Evolutionary conservation across 2,329 filamentous ascomycete species (phyloP), one percentile per base, ranked within the genome.

Genomic region (Thielaviopsis euricoi): DNA sequence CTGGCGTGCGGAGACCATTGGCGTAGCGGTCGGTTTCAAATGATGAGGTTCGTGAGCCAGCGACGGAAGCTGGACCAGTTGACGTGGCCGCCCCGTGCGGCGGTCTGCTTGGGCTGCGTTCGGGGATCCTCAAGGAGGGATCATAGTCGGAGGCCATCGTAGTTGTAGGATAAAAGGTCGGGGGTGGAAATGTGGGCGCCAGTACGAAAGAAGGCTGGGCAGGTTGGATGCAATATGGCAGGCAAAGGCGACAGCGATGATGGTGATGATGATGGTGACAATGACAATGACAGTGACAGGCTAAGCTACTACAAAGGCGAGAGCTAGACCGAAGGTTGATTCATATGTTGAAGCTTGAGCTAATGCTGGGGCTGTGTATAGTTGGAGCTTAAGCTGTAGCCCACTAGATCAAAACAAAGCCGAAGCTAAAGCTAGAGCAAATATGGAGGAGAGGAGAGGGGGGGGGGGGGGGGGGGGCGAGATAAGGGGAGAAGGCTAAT

Each of bases 121-220:
- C 58, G 53, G 58, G 54, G 33, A 56, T 55, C 58, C 58, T 59
- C 56, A 57, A 43, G 58, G 58, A 48, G 50, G 58, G 37, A 59
- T 59, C 58, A 25, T 59, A 52, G 49, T 59, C 58, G 25, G 58
- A 59, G 43, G 58, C 58, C 58, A 59, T 59, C 56, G 53, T 21
- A 25, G 43, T 59, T 55, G 53, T 21, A 25, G 43, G 17, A 33
- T 23, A 23, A 25, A 50, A 37, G 50, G 15, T 23, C 40, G 40
- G 54, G 22, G 40, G n/a, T 19, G n/a, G 33, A 29, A 50, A 33
- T 7, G 23, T n/a, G 43, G 40, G 19, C 26, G 23, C 25, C 22
- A 33, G n/a, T 37, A 17, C 13, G 52, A 26, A 21, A 17, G 46
- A 51, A 29, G 46, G 17, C 22, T 19, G 17, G n/a, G 25, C 51